These are phyloP conservation scores for Strobilomyces echinocephalus DNA, from an alignment of 768 basidiomycete genomes.

Conservation along the genomic window DNA sequence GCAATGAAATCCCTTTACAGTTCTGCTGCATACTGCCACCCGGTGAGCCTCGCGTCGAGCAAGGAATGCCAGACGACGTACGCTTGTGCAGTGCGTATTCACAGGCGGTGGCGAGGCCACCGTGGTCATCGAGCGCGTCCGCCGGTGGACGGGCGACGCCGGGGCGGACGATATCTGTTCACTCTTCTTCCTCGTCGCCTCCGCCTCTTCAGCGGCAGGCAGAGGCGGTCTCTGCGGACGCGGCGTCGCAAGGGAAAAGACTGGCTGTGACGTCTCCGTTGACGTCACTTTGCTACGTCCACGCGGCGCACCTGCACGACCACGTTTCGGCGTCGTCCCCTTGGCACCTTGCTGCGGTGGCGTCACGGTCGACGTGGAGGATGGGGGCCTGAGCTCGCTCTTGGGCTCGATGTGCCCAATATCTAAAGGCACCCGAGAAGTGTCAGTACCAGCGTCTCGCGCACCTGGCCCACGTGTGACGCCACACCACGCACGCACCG, in stretches of 20 bases:
- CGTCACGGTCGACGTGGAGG: no score
- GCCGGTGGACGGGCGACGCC: slow-evolving; percentile 18
- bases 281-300: slow-evolving; percentile 4
- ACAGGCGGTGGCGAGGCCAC: slow-evolving; percentile 14
- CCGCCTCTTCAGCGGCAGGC: background rate
- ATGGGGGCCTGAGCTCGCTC: background rate
- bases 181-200: background rate
- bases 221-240: background rate
- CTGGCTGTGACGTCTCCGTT: background rate
- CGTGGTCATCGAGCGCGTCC: slow-evolving; percentile 27
- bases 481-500: slow-evolving; percentile 22
- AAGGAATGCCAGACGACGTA: slow-evolving; percentile 2
- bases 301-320: slow-evolving; percentile 4
- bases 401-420: slow-evolving; percentile 16
- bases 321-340: slow-evolving; percentile 5
- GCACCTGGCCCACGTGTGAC: background rate
- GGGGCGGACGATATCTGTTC: background rate
- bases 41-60: background rate
- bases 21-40: slow-evolving; percentile 22
- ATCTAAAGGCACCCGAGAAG: background rate
- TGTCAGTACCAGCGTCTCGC: no score
- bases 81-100: slow-evolving; percentile 13
- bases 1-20: slow-evolving; percentile 11
- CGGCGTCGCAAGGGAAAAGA: background rate
- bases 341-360: background rate